Evolutionary conservation across 1,284 basidiomycete genomes (phyloP), one percentile per base, ranked within the genome.

Genomic region (Leccinum solheimii): DNA sequence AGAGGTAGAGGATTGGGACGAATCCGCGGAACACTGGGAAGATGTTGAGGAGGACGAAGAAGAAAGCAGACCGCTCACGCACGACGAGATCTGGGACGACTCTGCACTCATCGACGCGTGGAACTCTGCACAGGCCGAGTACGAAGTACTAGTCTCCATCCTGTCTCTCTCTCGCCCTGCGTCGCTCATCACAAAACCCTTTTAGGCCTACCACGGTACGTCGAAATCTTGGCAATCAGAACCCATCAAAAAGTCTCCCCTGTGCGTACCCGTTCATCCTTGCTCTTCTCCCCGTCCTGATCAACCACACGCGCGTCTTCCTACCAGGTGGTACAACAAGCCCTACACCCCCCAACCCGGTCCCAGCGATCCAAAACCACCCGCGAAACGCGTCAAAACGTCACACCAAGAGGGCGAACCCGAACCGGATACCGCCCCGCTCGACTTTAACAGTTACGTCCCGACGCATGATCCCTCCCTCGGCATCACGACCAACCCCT

Each of bases 61-160:
- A 52, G 81, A 86, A 68, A 85, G 84, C 65, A 79, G 86, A 55
- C 80, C 84, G 60, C 79, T 92, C 60, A 86, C 86, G 5, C 81
- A 87, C 45, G 82, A 86, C 56, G 91, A 92, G 68, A 85, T 91
- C 45, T 92, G 90, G 90, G 91, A 93, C 66, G 90, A 93, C 70
- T 88, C 88, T 48, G 90, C 88, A 3, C 81, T 93, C 61, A 83
- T 92, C 50, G 81, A 88, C 58, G 91, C 90, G 23, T 92, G 91
- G 91, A 82, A 92, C 71, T 86, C 90, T 62, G 91, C 90, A 19
- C 84, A 81, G 64, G 88, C 89, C 60, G 14, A 50, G 16, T 27
- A 50, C 14, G 23, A 50, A 50, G 23, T 50, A 50, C 13, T 16
- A 5, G 43, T 14, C 45, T 43, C 40, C 40, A 0, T 34, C 16